A percentile compares a stretch with the other conserved stretches of the same genome.
phyloP scores from a whole-genome alignment of 495 filamentous ascomycete genomes.

The Penicillium silybi region DNA sequence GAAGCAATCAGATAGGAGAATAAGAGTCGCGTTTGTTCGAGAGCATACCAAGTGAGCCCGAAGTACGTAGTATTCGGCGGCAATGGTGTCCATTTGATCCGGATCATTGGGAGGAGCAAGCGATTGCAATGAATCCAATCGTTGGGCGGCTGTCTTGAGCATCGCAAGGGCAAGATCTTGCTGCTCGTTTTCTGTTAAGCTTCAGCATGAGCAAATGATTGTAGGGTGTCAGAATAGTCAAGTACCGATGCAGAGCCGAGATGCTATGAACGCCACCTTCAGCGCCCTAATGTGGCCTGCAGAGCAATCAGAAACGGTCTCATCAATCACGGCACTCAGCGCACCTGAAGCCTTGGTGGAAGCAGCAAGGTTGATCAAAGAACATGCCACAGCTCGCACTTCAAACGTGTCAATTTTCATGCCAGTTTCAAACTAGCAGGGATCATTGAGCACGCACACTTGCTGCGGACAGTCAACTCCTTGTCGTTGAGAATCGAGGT shows the following conservation, averaged over 20 bases:
- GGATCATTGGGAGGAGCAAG: constrained; percentile 16
- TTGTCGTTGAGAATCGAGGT: not conserved
- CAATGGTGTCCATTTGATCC: constrained; percentile 2
- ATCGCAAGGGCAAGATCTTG: constrained; percentile 53
- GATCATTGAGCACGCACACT: not conserved
- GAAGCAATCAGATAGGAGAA: not conserved
- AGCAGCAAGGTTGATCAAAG: not conserved
- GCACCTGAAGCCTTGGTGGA: not conserved
- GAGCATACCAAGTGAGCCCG: constrained; percentile 60
- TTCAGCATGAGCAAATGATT: not conserved
- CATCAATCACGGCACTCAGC: not conserved
- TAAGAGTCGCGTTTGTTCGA: not conserved
- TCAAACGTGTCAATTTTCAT: too few species aligned
- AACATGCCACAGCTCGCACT: too few species aligned
- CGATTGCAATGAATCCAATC: constrained; percentile 53
- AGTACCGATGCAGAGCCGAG: constrained; percentile 10
- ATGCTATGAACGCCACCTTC: constrained; percentile 63
- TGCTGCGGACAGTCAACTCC: not conserved
- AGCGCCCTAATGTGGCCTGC: constrained; percentile 54
- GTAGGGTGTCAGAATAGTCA: too few species aligned
- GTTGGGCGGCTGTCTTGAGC: constrained; percentile 60
- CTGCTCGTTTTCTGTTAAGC: constrained; percentile 43
- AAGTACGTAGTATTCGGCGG: constrained; percentile 63
- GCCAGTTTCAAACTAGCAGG: not conserved
- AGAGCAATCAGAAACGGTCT: not conserved